Evolutionary conservation across 371 early-diverging fungal genomes (phyloP).

Genomic region (Quaeritorhiza haematococci): DNA sequence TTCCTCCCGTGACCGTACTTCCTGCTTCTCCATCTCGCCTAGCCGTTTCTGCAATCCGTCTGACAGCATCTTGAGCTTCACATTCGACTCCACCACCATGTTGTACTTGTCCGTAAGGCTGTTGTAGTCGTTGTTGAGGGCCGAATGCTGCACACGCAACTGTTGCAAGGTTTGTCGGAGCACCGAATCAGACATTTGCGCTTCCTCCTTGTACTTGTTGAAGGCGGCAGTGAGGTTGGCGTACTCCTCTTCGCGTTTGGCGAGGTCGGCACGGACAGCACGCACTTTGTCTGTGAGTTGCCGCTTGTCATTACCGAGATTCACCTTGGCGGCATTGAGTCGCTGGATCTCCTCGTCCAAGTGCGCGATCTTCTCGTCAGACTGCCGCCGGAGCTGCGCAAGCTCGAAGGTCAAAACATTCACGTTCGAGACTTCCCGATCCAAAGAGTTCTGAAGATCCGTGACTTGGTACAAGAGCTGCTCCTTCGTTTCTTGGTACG

Average conservation of each 20-base stretch:
- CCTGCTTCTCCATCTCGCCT: conserved; percentile 16
- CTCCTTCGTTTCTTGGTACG: conserved; percentile 36
- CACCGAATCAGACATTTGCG: conserved; percentile 6
- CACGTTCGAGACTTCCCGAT: conserved; percentile 35
- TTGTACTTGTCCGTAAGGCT: conserved; percentile 19
- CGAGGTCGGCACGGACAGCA: conserved; percentile 25
- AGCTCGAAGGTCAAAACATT: conserved; percentile 37
- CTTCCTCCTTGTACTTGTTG: conserved; percentile 10
- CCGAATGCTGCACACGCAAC: conserved; percentile 12
- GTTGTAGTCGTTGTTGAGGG: conserved; percentile 18
- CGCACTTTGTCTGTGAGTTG: conserved; percentile 37
- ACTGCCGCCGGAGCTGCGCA: conserved; percentile 25
- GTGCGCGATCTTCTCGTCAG: conserved; percentile 29
- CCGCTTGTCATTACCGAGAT: conserved; percentile 39
- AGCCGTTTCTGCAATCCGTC: not conserved
- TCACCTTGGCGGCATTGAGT: conserved; percentile 26
- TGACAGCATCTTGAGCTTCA: not conserved
- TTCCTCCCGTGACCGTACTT: conserved; percentile 14
- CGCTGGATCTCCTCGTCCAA: conserved; percentile 38
- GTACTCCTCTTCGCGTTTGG: conserved; percentile 28
- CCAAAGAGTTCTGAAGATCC: conserved; percentile 40
- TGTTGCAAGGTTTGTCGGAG: conserved; percentile 14
- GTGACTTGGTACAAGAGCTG: conserved; percentile 49
- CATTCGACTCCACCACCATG: not conserved
- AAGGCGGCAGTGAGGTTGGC: too few relatives aligned